Percentiles rank a stretch among this genome's conserved stretches.
These are phyloP conservation scores for Phytophthora sp. DNA, from an alignment of 352 stramenopile genomes.

Conservation along the genomic window DNA sequence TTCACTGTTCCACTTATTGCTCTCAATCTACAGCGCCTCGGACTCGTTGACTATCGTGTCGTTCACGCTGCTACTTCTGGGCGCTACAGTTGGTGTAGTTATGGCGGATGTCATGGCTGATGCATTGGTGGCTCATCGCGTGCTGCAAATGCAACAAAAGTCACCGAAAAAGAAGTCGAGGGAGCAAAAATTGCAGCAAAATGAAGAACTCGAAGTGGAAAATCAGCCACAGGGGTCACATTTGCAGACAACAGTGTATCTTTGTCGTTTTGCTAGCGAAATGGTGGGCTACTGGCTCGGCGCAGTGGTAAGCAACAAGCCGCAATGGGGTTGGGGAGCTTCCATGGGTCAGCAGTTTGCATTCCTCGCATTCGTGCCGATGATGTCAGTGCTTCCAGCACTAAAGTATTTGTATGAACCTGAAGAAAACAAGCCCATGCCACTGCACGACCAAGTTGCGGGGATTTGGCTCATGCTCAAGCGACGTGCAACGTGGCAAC, in stretches of 20 bases:
- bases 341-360: constrained; percentile 72
- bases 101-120: constrained; percentile 88
- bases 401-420: constrained; percentile 69
- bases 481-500: constrained; percentile 75
- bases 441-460: constrained; percentile 44
- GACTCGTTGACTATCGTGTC: constrained; percentile 56
- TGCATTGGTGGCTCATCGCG: constrained; percentile 66
- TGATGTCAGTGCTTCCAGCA: constrained; percentile 64
- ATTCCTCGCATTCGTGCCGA: constrained; percentile 59
- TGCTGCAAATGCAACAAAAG: constrained; percentile 40
- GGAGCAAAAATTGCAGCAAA: constrained; percentile 24
- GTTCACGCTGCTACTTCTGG: constrained; percentile 75
- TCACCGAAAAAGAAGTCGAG: constrained; percentile 17
- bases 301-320: constrained; percentile 62
- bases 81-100: constrained; percentile 74
- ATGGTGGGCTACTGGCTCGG: constrained; percentile 81
- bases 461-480: constrained; percentile 72
- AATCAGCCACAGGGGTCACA: constrained; percentile 48
- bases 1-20: constrained; percentile 61
- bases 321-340: constrained; percentile 58
- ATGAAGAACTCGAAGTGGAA: constrained; percentile 24
- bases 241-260: constrained; percentile 73
- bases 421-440: constrained; percentile 30
- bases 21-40: constrained; percentile 40
- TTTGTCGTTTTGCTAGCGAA: constrained; percentile 80